Percentiles rank a stretch among this genome's conserved stretches.
Conservation (phyloP, 768 basidiomycete genomes). For the Hemileccinum rubropunctum region DNA sequence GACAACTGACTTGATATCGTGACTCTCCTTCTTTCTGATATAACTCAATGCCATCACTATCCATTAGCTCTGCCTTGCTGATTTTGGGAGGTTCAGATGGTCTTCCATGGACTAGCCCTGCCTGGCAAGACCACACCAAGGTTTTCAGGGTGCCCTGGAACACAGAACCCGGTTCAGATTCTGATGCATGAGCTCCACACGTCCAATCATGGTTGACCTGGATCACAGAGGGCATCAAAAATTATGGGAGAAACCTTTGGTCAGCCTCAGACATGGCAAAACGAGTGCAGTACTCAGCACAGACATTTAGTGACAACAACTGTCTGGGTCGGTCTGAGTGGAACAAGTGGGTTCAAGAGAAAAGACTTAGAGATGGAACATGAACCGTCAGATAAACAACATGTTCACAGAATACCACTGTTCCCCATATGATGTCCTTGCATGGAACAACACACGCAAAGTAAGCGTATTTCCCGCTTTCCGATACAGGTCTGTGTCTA, state of each 20-base stretch:
- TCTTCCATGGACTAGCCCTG: background rate
- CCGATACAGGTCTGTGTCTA: too few species aligned
- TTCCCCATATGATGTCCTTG: background rate
- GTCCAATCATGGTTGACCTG: background rate
- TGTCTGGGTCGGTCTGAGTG: background rate
- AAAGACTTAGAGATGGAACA: background rate
- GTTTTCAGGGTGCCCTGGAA: background rate
- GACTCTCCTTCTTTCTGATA: too few species aligned
- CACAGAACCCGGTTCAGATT: background rate
- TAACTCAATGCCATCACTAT: background rate
- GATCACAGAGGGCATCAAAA: background rate
- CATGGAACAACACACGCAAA: background rate
- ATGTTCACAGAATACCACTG: background rate
- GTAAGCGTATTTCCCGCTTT: background rate
- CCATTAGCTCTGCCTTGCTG: background rate
- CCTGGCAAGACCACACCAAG: background rate
- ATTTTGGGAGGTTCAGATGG: background rate
- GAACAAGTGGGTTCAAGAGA: background rate
- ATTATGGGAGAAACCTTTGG: background rate
- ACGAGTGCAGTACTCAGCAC: background rate
- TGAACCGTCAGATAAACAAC: background rate
- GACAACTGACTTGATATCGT: too few species aligned
- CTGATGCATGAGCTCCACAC: background rate
- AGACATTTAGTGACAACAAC: background rate
- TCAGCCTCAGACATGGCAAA: too few species aligned